phyloP scores from a whole-genome alignment of 345 rosid species.

The Nasturtium officinale region DNA sequence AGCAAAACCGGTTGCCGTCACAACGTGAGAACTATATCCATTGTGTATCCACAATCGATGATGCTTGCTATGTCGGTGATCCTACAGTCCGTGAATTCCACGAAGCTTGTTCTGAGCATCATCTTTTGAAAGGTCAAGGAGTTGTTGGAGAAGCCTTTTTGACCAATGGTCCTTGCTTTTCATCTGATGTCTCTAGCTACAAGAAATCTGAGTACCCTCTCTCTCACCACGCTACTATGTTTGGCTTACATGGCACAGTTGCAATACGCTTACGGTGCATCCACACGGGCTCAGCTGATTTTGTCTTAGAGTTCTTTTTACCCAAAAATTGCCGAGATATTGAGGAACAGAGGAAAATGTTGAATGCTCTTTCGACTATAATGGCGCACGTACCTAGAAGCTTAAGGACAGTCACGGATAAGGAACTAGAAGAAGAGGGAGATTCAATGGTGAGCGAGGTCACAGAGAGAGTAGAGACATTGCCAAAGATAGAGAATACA shows the following conservation, averaged over 20 bases:
- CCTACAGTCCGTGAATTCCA: constrained; percentile 63
- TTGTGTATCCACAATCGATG: constrained; percentile 84
- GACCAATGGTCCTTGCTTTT: constrained; percentile 90
- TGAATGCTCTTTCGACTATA: constrained; percentile 65
- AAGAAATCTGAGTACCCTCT: constrained; percentile 83
- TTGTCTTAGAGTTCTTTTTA: constrained; percentile 91
- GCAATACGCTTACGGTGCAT: constrained; percentile 82
- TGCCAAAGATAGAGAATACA: constrained; percentile 35
- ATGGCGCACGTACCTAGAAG: constrained; percentile 68
- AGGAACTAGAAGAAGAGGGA: constrained; percentile 67
- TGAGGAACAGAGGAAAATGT: constrained; percentile 72
- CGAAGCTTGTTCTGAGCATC: constrained; percentile 96
- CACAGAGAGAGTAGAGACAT: constrained; percentile 38
- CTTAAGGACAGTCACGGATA: constrained; percentile 74
- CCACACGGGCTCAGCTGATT: constrained; percentile 67
- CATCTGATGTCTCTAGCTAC: constrained; percentile 67
- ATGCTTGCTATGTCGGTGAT: constrained; percentile 70
- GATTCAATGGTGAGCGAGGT: constrained; percentile 44
- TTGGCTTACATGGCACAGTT: constrained; percentile 75
- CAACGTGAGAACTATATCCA: constrained; percentile 65
- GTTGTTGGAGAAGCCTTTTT: constrained; percentile 84
- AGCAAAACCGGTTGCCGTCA: constrained; percentile 87
- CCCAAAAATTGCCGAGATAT: constrained; percentile 65
- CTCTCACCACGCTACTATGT: constrained; percentile 91
- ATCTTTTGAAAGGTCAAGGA: constrained; percentile 91